phyloP scores from a whole-genome alignment of 2,329 filamentous ascomycete genomes.

The Microsporum canis region DNA sequence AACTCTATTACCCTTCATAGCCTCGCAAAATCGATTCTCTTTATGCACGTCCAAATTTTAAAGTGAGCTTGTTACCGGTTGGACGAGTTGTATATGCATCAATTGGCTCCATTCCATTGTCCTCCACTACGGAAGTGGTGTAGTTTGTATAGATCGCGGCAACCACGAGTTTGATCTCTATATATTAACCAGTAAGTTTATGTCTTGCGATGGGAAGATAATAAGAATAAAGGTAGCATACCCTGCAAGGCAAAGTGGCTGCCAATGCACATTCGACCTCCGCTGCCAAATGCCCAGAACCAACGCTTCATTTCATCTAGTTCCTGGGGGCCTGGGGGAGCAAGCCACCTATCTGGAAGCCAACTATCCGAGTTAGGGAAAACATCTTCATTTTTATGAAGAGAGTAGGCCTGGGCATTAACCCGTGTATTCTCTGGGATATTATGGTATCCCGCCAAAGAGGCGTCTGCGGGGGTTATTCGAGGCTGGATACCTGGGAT shows the following conservation, averaged over 20 bases:
- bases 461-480: slow-evolving; percentile 34
- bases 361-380: slow-evolving; percentile 40
- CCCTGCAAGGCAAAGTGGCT: slow-evolving; percentile 40
- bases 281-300: slow-evolving; percentile 43
- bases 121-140: slow-evolving; percentile 49
- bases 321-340: slow-evolving; percentile 25
- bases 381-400: slow-evolving; percentile 40
- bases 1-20: not conserved
- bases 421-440: slow-evolving; percentile 37
- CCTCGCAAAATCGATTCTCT: not conserved
- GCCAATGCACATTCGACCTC: slow-evolving; percentile 41
- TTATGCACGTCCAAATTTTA: slow-evolving; percentile 40
- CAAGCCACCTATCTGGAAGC: slow-evolving; percentile 41
- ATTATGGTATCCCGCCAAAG: slow-evolving; percentile 29
- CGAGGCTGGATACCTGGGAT: slow-evolving; percentile 54
- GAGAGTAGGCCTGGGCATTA: slow-evolving; percentile 41
- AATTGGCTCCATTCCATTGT: slow-evolving; percentile 52
- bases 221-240: slow-evolving; percentile 15
- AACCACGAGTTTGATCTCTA: slow-evolving; percentile 62
- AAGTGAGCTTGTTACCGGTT: slow-evolving; percentile 45
- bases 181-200: not conserved
- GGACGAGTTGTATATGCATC: slow-evolving; percentile 56
- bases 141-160: slow-evolving; percentile 62
- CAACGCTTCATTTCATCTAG: slow-evolving; percentile 37
- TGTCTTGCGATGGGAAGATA: not conserved